These are phyloP conservation scores for Ensete glaucum DNA, from an alignment of 176 grass and related monocot genomes.

Conservation along the genomic window DNA sequence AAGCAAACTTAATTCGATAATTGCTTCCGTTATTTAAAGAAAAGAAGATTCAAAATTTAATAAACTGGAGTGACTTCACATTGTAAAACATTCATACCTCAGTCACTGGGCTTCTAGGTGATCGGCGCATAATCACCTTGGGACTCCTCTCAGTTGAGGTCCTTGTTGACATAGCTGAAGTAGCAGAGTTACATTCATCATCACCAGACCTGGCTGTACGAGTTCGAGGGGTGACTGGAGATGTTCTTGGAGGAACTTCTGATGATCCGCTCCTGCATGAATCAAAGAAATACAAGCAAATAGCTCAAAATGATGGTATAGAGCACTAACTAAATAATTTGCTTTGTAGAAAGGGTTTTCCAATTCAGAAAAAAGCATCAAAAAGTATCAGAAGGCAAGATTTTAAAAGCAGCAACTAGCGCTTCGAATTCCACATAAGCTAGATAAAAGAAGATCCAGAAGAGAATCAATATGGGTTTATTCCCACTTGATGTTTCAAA, in stretches of 20 bases:
- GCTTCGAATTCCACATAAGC: no score
- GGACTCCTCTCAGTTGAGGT: slow-evolving; percentile 69
- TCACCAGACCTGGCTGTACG: slow-evolving; percentile 55
- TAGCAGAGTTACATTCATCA: slow-evolving; percentile 54
- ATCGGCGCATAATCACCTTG: slow-evolving; percentile 62
- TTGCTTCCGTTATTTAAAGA: neutral
- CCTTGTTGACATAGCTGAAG: slow-evolving; percentile 49
- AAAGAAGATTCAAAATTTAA: neutral
- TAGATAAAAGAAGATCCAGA: no score
- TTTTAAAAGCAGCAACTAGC: no score
- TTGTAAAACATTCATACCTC: slow-evolving; percentile 40
- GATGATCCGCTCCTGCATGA: slow-evolving; percentile 47
- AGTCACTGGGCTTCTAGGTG: slow-evolving; percentile 74
- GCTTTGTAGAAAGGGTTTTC: neutral
- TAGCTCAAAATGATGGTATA: neutral
- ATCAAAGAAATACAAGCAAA: neutral
- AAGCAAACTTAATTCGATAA: neutral
- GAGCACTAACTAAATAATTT: neutral
- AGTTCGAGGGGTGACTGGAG: slow-evolving; percentile 66
- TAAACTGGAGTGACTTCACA: neutral
- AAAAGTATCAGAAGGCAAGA: no score
- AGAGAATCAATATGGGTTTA: no score
- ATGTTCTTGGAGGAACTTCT: slow-evolving; percentile 59
- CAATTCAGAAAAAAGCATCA: no score
- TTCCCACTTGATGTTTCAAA: no score